These are phyloP conservation scores for Scedosporium minutisporum DNA, from an alignment of 2,329 filamentous ascomycete species.

Conservation along the genomic window DNA sequence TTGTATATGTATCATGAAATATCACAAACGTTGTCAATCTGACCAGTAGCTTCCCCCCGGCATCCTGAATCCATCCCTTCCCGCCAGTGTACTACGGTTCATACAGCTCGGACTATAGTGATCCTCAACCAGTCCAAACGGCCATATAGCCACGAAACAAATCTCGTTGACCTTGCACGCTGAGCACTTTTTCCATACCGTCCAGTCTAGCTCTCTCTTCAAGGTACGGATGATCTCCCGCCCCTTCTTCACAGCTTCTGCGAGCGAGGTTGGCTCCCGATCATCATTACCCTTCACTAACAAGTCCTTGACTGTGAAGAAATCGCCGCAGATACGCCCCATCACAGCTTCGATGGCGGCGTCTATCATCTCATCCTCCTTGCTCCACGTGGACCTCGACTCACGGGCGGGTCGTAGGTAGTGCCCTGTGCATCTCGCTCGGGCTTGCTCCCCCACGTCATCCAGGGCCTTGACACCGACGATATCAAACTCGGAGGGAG, in stretches of 20 bases:
- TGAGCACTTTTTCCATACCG: slow-evolving; percentile 47
- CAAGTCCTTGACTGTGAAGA: slow-evolving; percentile 14
- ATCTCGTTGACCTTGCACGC: slow-evolving; percentile 44
- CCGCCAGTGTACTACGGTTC: background rate
- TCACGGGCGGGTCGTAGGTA: slow-evolving; percentile 25
- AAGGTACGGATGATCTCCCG: slow-evolving; percentile 20
- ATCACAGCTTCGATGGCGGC: slow-evolving; percentile 30
- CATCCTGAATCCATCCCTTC: background rate
- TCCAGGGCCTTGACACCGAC: slow-evolving; percentile 10
- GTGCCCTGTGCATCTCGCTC: slow-evolving; percentile 36
- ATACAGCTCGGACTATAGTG: slow-evolving; percentile 23
- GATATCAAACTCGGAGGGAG: background rate
- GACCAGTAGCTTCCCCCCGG: background rate
- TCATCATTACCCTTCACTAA: slow-evolving; percentile 1
- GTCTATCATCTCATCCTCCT: slow-evolving; percentile 34
- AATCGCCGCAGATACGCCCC: slow-evolving; percentile 25
- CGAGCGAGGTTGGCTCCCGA: slow-evolving; percentile 1
- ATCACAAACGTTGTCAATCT: background rate
- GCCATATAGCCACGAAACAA: slow-evolving; percentile 57
- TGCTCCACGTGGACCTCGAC: slow-evolving; percentile 19
- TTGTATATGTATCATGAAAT: background rate
- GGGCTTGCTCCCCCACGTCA: slow-evolving; percentile 26
- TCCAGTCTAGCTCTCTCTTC: slow-evolving; percentile 45
- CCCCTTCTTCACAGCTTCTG: slow-evolving; percentile 5
- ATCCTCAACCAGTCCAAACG: slow-evolving; percentile 43